Conservation (phyloP, 805 yeast genomes). For the Starmera amethionina region DNA sequence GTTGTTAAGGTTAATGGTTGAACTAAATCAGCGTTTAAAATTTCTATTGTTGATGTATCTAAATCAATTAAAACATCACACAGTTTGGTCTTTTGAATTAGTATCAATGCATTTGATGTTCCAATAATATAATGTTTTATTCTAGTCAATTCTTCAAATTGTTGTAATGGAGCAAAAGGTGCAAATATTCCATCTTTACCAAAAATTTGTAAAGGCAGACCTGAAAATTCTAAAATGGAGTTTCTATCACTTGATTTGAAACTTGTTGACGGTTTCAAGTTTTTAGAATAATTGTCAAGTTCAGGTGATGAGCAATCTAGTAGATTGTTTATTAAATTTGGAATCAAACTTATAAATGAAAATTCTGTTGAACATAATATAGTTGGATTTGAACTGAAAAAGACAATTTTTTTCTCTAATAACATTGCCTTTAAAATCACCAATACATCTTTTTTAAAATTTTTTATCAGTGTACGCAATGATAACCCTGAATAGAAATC, state of each 20-base stretch:
- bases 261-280: slow-evolving; percentile 49
- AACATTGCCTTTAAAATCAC: slow-evolving; percentile 68
- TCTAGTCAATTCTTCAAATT: slow-evolving; percentile 59
- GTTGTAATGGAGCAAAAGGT: slow-evolving; percentile 93
- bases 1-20: slow-evolving; percentile 37
- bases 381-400: slow-evolving; percentile 76
- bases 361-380: slow-evolving; percentile 74
- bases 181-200: slow-evolving; percentile 81
- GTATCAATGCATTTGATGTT: slow-evolving; percentile 73
- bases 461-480: slow-evolving; percentile 50
- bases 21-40: slow-evolving; percentile 33
- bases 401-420: slow-evolving; percentile 62
- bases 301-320: slow-evolving; percentile 75
- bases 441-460: slow-evolving; percentile 49
- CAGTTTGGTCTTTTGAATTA: slow-evolving; percentile 49
- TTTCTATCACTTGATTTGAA: slow-evolving; percentile 69
- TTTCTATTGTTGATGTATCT: slow-evolving; percentile 40
- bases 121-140: slow-evolving; percentile 70
- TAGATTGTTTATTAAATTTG: slow-evolving; percentile 63
- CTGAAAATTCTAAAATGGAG: slow-evolving; percentile 71
- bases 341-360: slow-evolving; percentile 74
- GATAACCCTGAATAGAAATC: slow-evolving; percentile 69
- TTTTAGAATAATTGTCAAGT: slow-evolving; percentile 41
- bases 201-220: slow-evolving; percentile 80
- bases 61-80: slow-evolving; percentile 70